These are phyloP conservation scores for Starmera quercuum DNA, from an alignment of 805 yeast genomes.

Conservation along the genomic window DNA sequence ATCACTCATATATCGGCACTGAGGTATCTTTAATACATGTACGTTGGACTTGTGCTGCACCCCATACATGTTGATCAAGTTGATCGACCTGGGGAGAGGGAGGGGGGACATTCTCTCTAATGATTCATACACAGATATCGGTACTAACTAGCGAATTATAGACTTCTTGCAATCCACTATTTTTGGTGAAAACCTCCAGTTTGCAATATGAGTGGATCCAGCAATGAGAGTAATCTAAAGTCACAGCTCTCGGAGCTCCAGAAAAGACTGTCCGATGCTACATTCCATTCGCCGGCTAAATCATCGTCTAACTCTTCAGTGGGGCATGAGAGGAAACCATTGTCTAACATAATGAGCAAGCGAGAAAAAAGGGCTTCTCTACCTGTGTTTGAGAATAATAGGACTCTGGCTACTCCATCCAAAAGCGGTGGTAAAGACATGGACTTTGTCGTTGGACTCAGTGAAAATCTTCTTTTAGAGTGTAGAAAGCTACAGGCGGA, in stretches of 20 bases:
- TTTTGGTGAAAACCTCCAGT: no score
- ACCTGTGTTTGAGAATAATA: slow-evolving; percentile 16
- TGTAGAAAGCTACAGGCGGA: slow-evolving; percentile 67
- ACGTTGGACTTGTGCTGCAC: no score
- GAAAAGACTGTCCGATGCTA: slow-evolving; percentile 25
- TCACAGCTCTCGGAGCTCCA: slow-evolving; percentile 37
- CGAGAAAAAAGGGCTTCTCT: slow-evolving; percentile 20
- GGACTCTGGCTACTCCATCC: slow-evolving; percentile 9
- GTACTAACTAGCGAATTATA: no score
- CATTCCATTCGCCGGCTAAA: slow-evolving; percentile 14
- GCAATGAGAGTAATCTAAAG: slow-evolving; percentile 26
- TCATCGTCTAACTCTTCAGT: background rate
- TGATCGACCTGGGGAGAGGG: no score
- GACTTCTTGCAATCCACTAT: no score
- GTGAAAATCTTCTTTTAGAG: slow-evolving; percentile 64
- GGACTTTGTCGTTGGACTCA: slow-evolving; percentile 64
- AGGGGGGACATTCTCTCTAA: no score
- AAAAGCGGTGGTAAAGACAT: slow-evolving; percentile 46
- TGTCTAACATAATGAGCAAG: slow-evolving; percentile 11
- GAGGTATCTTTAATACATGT: no score
- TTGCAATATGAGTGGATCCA: no score
- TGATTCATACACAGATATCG: no score
- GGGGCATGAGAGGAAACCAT: slow-evolving; percentile 8
- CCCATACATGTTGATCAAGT: no score
- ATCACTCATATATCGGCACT: no score